A percentile compares a stretch with the other conserved stretches of the same genome.
Conservation (phyloP, 805 yeast species). For the Nakazawaea peltata region DNA sequence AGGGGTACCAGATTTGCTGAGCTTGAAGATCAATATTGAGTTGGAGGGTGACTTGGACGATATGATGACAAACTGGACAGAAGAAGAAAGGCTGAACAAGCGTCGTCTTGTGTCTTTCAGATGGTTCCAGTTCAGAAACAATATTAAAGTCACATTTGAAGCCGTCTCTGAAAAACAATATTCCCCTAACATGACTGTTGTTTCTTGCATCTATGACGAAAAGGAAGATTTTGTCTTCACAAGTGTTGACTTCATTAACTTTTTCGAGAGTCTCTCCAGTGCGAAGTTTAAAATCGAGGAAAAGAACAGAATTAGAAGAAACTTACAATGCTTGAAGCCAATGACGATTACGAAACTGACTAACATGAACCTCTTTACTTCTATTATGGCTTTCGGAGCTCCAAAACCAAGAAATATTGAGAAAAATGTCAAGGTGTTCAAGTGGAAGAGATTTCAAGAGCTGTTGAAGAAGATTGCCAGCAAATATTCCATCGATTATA, state of each 20-base stretch:
- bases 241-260: constrained; percentile 52
- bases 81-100: constrained; percentile 29
- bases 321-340: constrained; percentile 57
- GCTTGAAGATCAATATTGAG: background rate
- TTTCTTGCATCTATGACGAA: constrained; percentile 54
- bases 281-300: constrained; percentile 56
- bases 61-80: constrained; percentile 39
- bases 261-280: constrained; percentile 48
- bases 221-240: constrained; percentile 46
- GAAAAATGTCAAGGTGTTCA: constrained; percentile 61
- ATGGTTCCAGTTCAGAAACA: constrained; percentile 25
- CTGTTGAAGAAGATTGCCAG: constrained; percentile 52
- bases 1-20: background rate
- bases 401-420: constrained; percentile 67
- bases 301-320: constrained; percentile 61
- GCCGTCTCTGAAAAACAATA: constrained; percentile 29
- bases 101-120: constrained; percentile 43
- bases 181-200: constrained; percentile 32
- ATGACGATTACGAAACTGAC: constrained; percentile 45
- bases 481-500: constrained; percentile 34
- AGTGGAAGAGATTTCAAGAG: constrained; percentile 43
- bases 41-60: constrained; percentile 2
- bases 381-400: constrained; percentile 51
- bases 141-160: constrained; percentile 28
- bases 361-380: constrained; percentile 28